Evolutionary conservation across 352 stramenopile species (phyloP).

Genomic region (Globisporangium carolinianum): DNA sequence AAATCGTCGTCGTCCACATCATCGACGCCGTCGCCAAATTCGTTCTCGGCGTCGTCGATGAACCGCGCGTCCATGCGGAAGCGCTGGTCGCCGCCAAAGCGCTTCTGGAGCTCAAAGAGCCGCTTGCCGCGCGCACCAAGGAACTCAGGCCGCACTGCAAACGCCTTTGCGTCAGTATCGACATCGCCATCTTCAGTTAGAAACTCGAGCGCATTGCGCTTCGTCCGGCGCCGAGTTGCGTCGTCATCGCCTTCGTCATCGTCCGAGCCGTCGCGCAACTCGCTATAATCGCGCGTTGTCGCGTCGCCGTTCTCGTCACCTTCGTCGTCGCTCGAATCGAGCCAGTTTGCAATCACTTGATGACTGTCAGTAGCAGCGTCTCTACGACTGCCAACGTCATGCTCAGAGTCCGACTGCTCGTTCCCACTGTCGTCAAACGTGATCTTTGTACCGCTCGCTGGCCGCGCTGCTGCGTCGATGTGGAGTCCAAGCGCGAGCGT

Average conservation of each 20-base stretch:
- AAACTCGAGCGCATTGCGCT: conserved; percentile 6
- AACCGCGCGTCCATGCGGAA: conserved; percentile 77
- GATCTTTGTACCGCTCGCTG: conserved; percentile 54
- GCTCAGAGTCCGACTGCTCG: conserved; percentile 21
- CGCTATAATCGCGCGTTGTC: conserved; percentile 4
- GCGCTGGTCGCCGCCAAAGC: conserved; percentile 66
- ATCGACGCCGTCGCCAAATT: conserved; percentile 29
- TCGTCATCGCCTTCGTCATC: conserved; percentile 31
- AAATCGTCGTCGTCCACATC: conserved; percentile 20
- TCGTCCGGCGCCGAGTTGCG: not conserved
- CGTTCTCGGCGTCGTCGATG: conserved; percentile 57
- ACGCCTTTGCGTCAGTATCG: conserved; percentile 24
- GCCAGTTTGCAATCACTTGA: conserved; percentile 9
- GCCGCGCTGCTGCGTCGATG: conserved; percentile 12
- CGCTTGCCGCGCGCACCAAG: conserved; percentile 58
- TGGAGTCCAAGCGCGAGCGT: conserved; percentile 1
- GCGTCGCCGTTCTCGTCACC: conserved; percentile 12
- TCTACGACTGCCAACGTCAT: not conserved
- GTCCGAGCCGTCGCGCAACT: conserved; percentile 33
- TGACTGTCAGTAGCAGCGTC: not conserved
- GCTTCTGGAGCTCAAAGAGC: conserved; percentile 80
- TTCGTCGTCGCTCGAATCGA: conserved; percentile 12
- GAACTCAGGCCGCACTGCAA: conserved; percentile 69
- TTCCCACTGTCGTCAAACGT: conserved; percentile 69
- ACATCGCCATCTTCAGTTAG: conserved; percentile 23